Evolutionary conservation across 768 basidiomycete species (phyloP), one percentile per base, ranked within the genome.

Genomic region (Rhizopogon rudus): DNA sequence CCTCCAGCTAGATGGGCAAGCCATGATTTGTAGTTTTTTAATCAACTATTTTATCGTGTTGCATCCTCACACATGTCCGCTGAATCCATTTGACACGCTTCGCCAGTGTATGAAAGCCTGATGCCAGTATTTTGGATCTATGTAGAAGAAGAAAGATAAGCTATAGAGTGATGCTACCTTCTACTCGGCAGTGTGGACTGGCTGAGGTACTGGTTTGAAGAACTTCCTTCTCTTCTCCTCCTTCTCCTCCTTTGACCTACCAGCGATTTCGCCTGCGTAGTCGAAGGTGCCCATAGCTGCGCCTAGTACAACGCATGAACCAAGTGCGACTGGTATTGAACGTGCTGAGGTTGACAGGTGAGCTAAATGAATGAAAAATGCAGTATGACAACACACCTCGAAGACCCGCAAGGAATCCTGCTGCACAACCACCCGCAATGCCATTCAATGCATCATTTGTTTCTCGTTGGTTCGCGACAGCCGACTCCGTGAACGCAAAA

Each of bases 391-490:
- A 72, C 81, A 40, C 63, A 93, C 91, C 80, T 76, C 91, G 81
- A 54, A 95, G 71, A 52, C 94, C 94, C 31, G 91, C 91, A 59
- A 96, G 73, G 73, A 96, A 93, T 44, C 94, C 94, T 51, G 93
- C 93, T 46, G 93, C 93, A 73, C 93, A 96, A 54, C 88, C 94
- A 53, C 90, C 94, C 51, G 83, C 83, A 44, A 87, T 87, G 48
- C 89, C 88, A 63, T 93, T 97, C 57, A 90, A 63, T 41, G 87
- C 77, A 67, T 98, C 95, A 59, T 92, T 79, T 60, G 75, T 84
- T 70, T 83, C 78, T 53, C 93, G 82, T 57, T 84, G 73, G 71
- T 98, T 98, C 53, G 91, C 91, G 20, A 91, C 83, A 29, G 78
- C 73, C 6, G 90, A 77, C 68, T 96, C 91, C 1, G 90, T 89